Evolutionary conservation across 306 rosid genomes (phyloP).

Genomic region (Cicer yamashitae): DNA sequence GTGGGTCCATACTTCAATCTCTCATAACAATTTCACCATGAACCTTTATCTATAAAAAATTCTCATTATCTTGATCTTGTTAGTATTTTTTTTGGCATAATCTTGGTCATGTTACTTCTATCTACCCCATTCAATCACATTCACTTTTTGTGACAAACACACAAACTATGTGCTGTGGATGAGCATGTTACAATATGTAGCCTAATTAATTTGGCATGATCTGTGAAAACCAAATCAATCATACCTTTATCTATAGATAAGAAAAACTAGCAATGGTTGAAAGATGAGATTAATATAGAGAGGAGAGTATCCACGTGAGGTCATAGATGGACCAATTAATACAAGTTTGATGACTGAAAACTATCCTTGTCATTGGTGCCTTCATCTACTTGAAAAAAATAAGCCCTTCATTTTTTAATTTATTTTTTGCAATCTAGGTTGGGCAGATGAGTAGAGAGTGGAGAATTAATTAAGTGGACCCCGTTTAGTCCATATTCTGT

Average conservation of each 20-base stretch:
- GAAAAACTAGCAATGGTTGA: constrained; percentile 34
- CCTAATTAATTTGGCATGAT: constrained; percentile 37
- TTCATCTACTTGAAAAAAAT: constrained; percentile 2
- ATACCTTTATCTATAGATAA: constrained; percentile 10
- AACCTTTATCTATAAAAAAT: not conserved
- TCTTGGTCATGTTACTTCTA: not conserved
- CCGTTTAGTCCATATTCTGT: no score
- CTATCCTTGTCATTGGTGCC: constrained; percentile 24
- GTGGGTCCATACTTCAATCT: no score
- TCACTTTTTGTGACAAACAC: constrained; percentile 13
- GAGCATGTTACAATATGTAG: not conserved
- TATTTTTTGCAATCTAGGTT: constrained; percentile 14
- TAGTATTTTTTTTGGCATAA: not conserved
- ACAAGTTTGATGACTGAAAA: constrained; percentile 25
- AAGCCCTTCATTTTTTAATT: not conserved
- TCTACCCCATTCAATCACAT: constrained; percentile 3
- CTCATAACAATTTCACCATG: no score
- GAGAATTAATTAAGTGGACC: constrained; percentile 32
- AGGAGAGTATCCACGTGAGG: constrained; percentile 40
- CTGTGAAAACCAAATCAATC: constrained; percentile 11
- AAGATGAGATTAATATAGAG: constrained; percentile 13
- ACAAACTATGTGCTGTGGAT: not conserved
- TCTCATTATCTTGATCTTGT: not conserved
- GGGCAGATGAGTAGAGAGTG: constrained; percentile 45
- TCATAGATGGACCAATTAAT: constrained; percentile 40